Conservation (phyloP, 768 basidiomycete species). For the Tricholoma sp. region DNA sequence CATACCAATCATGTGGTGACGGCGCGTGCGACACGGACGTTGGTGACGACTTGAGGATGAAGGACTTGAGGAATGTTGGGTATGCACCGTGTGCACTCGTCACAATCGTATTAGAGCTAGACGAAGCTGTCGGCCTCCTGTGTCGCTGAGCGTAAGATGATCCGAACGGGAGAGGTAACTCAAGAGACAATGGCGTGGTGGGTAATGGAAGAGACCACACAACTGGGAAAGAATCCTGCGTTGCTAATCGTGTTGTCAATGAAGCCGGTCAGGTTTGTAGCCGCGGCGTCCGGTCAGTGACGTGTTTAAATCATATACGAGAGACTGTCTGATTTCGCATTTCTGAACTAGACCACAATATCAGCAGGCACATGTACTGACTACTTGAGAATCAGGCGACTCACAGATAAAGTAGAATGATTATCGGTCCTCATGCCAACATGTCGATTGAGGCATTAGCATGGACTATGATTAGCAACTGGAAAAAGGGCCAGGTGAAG, state of each 20-base stretch:
- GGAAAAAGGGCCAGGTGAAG: no score
- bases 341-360: slow-evolving; percentile 10
- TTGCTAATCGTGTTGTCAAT: slow-evolving; percentile 54
- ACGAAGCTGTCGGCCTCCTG: background rate
- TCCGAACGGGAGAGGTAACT: slow-evolving; percentile 22
- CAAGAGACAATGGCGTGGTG: slow-evolving; percentile 31
- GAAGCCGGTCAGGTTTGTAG: slow-evolving; percentile 49
- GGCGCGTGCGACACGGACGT: slow-evolving; percentile 15
- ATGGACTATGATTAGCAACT: no score
- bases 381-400: background rate
- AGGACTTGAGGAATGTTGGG: background rate
- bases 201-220: slow-evolving; percentile 47
- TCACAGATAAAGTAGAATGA: background rate
- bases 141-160: slow-evolving; percentile 8
- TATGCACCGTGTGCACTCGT: background rate
- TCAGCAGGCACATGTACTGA: background rate
- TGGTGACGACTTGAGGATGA: slow-evolving; percentile 3
- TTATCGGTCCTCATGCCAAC: background rate
- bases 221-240: slow-evolving; percentile 43
- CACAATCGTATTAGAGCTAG: background rate
- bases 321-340: slow-evolving; percentile 10
- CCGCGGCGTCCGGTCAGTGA: slow-evolving; percentile 11
- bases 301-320: slow-evolving; percentile 23
- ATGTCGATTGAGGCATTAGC: background rate
- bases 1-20: slow-evolving; percentile 55